Conservation (phyloP, 371 early-diverging fungal species). For the Zancudomyces culisetae region DNA sequence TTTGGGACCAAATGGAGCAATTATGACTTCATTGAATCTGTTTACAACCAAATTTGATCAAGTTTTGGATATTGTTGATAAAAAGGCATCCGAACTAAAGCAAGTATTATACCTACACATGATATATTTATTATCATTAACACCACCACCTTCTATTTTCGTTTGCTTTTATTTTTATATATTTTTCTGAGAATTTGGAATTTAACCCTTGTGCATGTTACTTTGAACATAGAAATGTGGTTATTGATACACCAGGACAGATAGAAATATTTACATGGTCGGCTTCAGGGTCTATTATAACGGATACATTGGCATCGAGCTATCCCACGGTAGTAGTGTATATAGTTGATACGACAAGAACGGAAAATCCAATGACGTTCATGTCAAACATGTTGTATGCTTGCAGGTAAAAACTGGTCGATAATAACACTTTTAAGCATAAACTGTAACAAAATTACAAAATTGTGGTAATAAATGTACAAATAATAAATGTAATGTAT, state of each 20-base stretch:
- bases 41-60: constrained; percentile 95
- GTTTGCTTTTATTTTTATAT: too few species aligned
- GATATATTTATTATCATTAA: too few species aligned
- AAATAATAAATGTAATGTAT: too few species aligned
- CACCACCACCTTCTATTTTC: too few species aligned
- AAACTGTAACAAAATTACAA: too few species aligned
- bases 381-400: constrained; percentile 99
- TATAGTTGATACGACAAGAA: constrained; percentile 92
- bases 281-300: constrained; percentile 94
- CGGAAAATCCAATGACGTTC: constrained; percentile 87
- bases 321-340: constrained; percentile 90
- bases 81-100: constrained; percentile 49
- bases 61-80: constrained; percentile 68
- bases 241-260: constrained; percentile 99
- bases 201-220: neutral
- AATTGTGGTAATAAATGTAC: too few species aligned
- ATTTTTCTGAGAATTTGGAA: too few species aligned
- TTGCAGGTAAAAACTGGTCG: constrained; percentile 40
- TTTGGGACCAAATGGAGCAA: constrained; percentile 98
- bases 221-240: constrained; percentile 2
- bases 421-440: too few species aligned
- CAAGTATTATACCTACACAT: too few species aligned
- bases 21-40: constrained; percentile 90
- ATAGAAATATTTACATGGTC: constrained; percentile 99
- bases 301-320: constrained; percentile 78